These are phyloP conservation scores for Jamesozyma lodderae DNA, from an alignment of 805 yeast species.

Conservation along the genomic window DNA sequence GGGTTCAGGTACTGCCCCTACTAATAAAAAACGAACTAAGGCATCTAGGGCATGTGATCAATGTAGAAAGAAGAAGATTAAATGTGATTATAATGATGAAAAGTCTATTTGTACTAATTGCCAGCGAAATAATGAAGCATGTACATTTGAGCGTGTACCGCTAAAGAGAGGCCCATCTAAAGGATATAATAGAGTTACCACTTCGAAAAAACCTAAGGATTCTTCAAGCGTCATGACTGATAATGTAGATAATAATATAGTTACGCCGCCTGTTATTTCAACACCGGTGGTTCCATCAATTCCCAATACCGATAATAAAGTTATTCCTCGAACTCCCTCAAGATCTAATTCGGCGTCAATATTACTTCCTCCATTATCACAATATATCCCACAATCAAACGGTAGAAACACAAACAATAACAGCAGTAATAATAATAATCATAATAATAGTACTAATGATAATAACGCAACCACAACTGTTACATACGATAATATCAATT, in stretches of 20 bases:
- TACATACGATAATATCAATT: background rate
- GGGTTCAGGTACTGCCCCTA: too few species aligned
- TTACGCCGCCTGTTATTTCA: background rate
- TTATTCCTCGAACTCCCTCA: slow-evolving; percentile 8
- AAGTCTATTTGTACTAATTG: slow-evolving; percentile 58
- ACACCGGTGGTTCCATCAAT: background rate
- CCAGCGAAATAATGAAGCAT: slow-evolving; percentile 46
- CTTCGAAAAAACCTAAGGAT: background rate
- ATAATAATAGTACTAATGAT: background rate
- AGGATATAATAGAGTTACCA: slow-evolving; percentile 44
- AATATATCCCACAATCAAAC: slow-evolving; percentile 18
- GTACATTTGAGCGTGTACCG: slow-evolving; percentile 64
- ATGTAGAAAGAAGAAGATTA: slow-evolving; percentile 63
- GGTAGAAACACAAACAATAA: background rate
- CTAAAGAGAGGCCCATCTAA: slow-evolving; percentile 73
- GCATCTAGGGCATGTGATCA: slow-evolving; percentile 78
- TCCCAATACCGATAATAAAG: background rate
- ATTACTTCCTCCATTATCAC: slow-evolving; percentile 28
- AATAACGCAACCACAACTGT: background rate
- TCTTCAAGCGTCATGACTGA: background rate
- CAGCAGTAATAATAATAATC: background rate
- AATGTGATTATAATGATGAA: slow-evolving; percentile 54
- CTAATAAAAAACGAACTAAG: slow-evolving; percentile 51
- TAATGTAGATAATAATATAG: background rate
- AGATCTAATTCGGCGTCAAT: slow-evolving; percentile 12